phyloP scores from a whole-genome alignment of 2,329 filamentous ascomycete species.

The Trematosphaeria pertusa region DNA sequence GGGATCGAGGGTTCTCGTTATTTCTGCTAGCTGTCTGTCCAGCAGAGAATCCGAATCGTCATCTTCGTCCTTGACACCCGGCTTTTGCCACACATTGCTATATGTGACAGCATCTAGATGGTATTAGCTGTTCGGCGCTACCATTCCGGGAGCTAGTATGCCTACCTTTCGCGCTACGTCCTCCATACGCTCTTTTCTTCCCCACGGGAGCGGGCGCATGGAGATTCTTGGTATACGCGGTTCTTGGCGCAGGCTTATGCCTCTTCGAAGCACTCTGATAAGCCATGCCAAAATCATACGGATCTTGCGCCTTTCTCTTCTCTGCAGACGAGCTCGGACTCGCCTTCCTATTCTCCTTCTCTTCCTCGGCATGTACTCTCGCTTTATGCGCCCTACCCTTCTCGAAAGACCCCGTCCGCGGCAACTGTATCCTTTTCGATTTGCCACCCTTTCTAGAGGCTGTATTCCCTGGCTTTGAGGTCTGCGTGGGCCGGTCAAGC shows the following conservation, averaged over 20 bases:
- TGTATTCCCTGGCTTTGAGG: constrained; percentile 1
- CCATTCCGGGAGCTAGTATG: background rate
- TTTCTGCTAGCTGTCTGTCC: background rate
- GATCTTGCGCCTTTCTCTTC: background rate
- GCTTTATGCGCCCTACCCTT: constrained; percentile 18
- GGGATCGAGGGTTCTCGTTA: background rate
- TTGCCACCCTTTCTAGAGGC: constrained; percentile 5
- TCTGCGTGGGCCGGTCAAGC: background rate
- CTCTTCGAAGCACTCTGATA: constrained; percentile 10
- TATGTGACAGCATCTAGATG: background rate
- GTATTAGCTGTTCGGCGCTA: no score
- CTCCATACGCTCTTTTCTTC: constrained; percentile 3
- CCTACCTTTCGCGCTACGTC: background rate
- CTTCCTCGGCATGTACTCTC: constrained; percentile 8
- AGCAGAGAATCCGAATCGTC: constrained; percentile 3
- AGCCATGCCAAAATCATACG: constrained; percentile 17
- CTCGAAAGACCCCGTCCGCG: constrained; percentile 13
- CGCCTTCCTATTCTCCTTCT: constrained; percentile 25
- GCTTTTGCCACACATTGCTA: background rate
- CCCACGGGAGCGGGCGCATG: constrained; percentile 1
- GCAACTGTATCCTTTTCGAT: constrained; percentile 9
- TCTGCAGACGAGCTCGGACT: constrained; percentile 11
- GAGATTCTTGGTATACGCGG: constrained; percentile 6
- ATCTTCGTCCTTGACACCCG: background rate
- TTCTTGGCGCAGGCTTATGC: constrained; percentile 5